Evolutionary conservation across 192 early-diverging fungal genomes (phyloP).

Genomic region (Linnemannia schmuckeri): DNA sequence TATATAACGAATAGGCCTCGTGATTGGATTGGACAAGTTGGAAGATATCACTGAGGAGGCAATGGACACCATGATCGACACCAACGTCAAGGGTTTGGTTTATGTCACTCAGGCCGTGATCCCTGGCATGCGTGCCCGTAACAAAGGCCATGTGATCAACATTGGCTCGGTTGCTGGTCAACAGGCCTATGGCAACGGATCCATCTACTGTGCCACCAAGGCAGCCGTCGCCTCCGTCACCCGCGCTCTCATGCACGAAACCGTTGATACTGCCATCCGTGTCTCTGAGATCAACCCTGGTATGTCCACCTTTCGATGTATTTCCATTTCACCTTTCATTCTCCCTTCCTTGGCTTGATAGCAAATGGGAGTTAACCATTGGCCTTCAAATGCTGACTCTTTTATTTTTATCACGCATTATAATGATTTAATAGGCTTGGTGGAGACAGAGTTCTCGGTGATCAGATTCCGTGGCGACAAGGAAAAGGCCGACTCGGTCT

Average conservation of each 20-base stretch:
- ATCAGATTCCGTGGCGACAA: conserved; percentile 84
- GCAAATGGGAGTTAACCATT: background rate
- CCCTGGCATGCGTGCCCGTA: conserved; percentile 78
- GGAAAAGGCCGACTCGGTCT: conserved; percentile 76
- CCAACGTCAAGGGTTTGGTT: conserved; percentile 92
- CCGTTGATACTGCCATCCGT: conserved; percentile 76
- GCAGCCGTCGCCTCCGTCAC: conserved; percentile 88
- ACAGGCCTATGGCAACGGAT: conserved; percentile 78
- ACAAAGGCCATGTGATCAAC: conserved; percentile 87
- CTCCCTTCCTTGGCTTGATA: background rate
- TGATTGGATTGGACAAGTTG: conserved; percentile 78
- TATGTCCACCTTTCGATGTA: background rate
- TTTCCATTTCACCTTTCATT: background rate
- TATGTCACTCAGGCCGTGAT: conserved; percentile 85
- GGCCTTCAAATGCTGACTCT: background rate
- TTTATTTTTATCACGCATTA: background rate
- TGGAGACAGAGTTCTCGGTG: conserved; percentile 93
- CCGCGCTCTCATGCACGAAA: conserved; percentile 79
- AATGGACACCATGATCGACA: conserved; percentile 85
- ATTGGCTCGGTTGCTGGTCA: conserved; percentile 85
- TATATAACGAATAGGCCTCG: conserved; percentile 69
- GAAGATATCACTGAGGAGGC: conserved; percentile 67
- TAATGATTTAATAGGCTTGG: conserved; percentile 57
- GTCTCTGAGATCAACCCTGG: conserved; percentile 88
- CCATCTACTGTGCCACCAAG: conserved; percentile 89